Evolutionary conservation across 129 eudicot species (phyloP).

Genomic region (Tanacetum coccineum): DNA sequence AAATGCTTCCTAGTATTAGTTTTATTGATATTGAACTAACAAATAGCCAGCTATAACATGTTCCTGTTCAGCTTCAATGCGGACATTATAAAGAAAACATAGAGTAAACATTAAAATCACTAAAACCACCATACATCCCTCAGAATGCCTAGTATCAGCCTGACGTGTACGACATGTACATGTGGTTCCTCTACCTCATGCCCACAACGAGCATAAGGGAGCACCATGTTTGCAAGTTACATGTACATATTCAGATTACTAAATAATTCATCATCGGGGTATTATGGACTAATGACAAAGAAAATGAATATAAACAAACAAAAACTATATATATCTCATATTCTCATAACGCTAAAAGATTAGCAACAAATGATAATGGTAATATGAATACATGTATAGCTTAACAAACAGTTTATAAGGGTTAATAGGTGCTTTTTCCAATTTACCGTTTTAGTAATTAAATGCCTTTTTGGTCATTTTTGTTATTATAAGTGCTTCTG

Average conservation of each 20-base stretch:
- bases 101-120: not conserved
- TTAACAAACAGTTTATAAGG: too few species aligned
- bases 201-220: conserved; percentile 39
- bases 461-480: too few species aligned
- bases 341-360: too few species aligned
- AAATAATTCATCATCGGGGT: conserved; percentile 47
- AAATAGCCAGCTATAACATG: not conserved
- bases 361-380: too few species aligned
- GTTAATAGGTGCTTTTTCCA: too few species aligned
- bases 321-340: too few species aligned
- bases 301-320: too few species aligned
- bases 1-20: not conserved
- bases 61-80: not conserved
- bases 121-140: conserved; percentile 27
- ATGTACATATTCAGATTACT: conserved; percentile 53
- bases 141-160: conserved; percentile 63
- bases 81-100: not conserved
- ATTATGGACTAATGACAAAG: not conserved
- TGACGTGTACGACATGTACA: conserved; percentile 36
- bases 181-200: conserved; percentile 44
- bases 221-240: conserved; percentile 40
- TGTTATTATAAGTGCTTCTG: too few species aligned
- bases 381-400: too few species aligned
- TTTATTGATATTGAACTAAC: not conserved
- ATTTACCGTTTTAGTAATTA: too few species aligned